Percentiles rank a stretch among this genome's conserved stretches.
phyloP scores from a whole-genome alignment of 2,329 filamentous ascomycete genomes.

The Microdochium trichocladiopsis region DNA sequence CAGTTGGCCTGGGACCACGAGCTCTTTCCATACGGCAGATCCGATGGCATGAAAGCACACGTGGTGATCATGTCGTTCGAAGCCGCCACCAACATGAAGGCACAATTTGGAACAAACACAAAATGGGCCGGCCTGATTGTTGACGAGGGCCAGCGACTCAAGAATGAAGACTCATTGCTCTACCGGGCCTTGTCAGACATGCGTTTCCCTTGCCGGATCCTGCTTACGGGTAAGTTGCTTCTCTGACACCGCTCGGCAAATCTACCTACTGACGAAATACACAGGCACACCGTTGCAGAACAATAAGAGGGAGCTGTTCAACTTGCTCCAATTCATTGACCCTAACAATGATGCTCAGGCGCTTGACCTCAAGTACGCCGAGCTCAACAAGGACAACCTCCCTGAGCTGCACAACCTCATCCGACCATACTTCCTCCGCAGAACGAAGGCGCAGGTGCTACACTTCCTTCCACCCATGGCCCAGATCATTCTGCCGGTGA shows the following conservation, averaged over 20 bases:
- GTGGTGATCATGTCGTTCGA: conserved; percentile 95
- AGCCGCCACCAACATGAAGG: conserved; percentile 68
- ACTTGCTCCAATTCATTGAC: conserved; percentile 92
- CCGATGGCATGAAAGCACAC: conserved; percentile 74
- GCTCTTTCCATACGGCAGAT: conserved; percentile 62
- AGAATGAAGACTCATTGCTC: conserved; percentile 81
- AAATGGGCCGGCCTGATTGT: conserved; percentile 86
- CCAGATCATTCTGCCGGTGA: conserved; percentile 92
- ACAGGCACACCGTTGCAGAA: conserved; percentile 81
- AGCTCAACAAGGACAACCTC: conserved; percentile 79
- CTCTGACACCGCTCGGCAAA: background rate
- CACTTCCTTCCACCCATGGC: conserved; percentile 89
- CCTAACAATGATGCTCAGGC: conserved; percentile 58
- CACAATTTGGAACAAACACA: conserved; percentile 57
- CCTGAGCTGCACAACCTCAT: conserved; percentile 77
- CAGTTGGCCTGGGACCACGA: conserved; percentile 76
- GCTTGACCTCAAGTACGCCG: conserved; percentile 68
- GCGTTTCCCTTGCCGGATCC: conserved; percentile 73
- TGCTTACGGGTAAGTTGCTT: conserved; percentile 59
- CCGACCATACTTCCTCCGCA: conserved; percentile 59
- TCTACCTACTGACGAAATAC: conserved; percentile 9
- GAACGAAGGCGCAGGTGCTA: conserved; percentile 85
- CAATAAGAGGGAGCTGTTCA: conserved; percentile 91
- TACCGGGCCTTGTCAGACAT: conserved; percentile 69
- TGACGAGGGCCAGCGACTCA: conserved; percentile 91